Percentiles rank a stretch among this genome's conserved stretches.
Evolutionary conservation across 2,329 filamentous ascomycete genomes (phyloP).

Genomic region (Elsinoe arachidis): DNA sequence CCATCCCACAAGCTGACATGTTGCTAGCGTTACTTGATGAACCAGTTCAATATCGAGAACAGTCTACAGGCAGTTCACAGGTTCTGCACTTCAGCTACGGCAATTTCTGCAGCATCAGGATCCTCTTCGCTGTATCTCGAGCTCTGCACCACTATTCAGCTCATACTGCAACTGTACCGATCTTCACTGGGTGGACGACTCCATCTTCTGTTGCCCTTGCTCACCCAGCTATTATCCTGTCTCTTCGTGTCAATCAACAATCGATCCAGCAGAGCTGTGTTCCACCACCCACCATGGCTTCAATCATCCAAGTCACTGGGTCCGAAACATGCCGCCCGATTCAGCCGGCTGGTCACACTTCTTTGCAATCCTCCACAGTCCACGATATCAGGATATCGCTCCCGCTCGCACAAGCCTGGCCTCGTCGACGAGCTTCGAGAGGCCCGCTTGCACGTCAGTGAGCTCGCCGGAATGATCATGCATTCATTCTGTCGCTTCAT

Average conservation of each 20-base stretch:
- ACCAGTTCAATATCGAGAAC: slow-evolving; percentile 37
- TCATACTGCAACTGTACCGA: slow-evolving; percentile 49
- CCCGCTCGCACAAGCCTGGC: slow-evolving; percentile 23
- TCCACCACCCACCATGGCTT: slow-evolving; percentile 28
- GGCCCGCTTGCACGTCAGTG: slow-evolving; percentile 48
- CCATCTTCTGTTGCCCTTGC: slow-evolving; percentile 48
- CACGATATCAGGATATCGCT: slow-evolving; percentile 37
- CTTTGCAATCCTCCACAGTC: slow-evolving; percentile 54
- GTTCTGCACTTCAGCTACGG: slow-evolving; percentile 27
- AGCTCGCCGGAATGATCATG: slow-evolving; percentile 50
- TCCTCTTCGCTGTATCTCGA: slow-evolving; percentile 43
- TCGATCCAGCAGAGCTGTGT: slow-evolving; percentile 15
- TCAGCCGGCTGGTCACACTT: slow-evolving; percentile 48
- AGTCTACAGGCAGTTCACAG: slow-evolving; percentile 30
- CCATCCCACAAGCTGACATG: not conserved
- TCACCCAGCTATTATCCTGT: slow-evolving; percentile 47
- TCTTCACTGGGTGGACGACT: slow-evolving; percentile 51
- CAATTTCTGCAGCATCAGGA: slow-evolving; percentile 21
- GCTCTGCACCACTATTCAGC: slow-evolving; percentile 45
- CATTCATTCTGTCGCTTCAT: slow-evolving; percentile 48
- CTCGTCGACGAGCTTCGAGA: slow-evolving; percentile 53
- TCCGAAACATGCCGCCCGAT: slow-evolving; percentile 40
- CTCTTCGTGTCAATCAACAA: slow-evolving; percentile 42
- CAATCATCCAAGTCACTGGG: slow-evolving; percentile 23
- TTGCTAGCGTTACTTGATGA: slow-evolving; percentile 30